Percentiles rank a stretch among this genome's conserved stretches.
phyloP scores from a whole-genome alignment of 257 asterid genomes.

The Paraleonurus japonicus region DNA sequence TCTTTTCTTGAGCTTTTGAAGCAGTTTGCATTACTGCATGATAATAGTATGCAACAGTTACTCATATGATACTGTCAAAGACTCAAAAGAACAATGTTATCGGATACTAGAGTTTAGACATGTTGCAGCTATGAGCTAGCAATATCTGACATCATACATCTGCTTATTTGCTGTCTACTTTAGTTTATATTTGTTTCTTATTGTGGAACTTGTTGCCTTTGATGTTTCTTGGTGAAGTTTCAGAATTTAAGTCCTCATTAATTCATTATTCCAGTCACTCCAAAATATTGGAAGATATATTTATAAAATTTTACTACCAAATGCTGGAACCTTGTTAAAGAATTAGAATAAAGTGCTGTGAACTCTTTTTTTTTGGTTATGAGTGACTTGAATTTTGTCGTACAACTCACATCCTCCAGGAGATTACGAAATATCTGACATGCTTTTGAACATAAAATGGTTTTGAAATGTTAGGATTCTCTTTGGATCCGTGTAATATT shows the following conservation, averaged over 20 bases:
- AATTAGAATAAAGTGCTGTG: not conserved
- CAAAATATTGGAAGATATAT: not conserved
- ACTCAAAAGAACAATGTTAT: not conserved
- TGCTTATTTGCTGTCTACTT: not conserved
- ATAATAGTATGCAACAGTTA: not conserved
- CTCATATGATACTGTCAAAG: not conserved
- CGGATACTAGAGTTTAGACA: conserved; percentile 4
- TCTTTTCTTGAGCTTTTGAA: conserved; percentile 24
- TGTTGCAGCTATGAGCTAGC: not conserved
- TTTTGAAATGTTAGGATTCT: not conserved
- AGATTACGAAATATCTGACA: not conserved
- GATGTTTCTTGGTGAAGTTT: conserved; percentile 4
- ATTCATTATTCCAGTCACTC: not conserved
- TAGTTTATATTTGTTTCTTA: not conserved
- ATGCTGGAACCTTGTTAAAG: not conserved
- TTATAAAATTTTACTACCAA: not conserved
- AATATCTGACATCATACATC: not conserved
- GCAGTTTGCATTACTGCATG: conserved; percentile 6
- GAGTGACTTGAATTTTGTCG: not conserved
- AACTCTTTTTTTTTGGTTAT: not conserved
- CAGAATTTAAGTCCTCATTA: not conserved
- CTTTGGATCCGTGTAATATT: not conserved
- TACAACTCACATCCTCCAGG: not conserved
- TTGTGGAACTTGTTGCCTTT: not conserved
- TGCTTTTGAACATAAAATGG: conserved; percentile 11